Evolutionary conservation across 2,329 filamentous ascomycete genomes (phyloP), one percentile per base, ranked within the genome.

Genomic region (Colletotrichum sidae): DNA sequence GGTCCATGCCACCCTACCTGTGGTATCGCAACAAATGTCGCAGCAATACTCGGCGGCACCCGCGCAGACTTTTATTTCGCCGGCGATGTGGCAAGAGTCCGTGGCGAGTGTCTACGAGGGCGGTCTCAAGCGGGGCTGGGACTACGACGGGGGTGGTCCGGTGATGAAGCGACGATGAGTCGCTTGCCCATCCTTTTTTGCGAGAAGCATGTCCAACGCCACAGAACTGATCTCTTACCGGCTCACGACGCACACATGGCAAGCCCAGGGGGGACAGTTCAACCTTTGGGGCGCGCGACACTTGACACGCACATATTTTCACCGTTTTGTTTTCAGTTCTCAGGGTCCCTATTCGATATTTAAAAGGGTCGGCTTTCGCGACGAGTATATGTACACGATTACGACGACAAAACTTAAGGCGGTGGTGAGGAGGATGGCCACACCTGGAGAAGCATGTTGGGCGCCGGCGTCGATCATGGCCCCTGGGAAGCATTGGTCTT

Each of bases 21-120:
- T 78, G 44, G 78, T 74, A 61, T 74, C 83, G 44, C 83, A 86
- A 60, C 77, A 81, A 44, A 76, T 86, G 51, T 77, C 82, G 2
- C 79, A 82, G 56, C 80, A 84, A 68, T 89, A 86, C 72, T 78
- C 85, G 37, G 79, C 82, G 35, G 80, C 84, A 8, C 79, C 86
- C 2, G 81, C 87, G 54, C 81, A 84, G 61, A 82, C 81, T 35
- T 91, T 90, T 73, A 85, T 92, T 68, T 91, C 88, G 9, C 88
- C 89, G 4, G 88, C 87, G 65, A 91, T 91, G 89, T 92, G 89
- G 89, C 89, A 90, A 73, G 88, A 91, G 72, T 90, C 87, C 11
- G 89, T 92, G 59, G 88, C 88, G 11, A 90, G 86, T 69, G 88
- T 90, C 6, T 90, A 90, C 74, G 87, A 90, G 71, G 86, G 87